phyloP scores from a whole-genome alignment of 2,329 filamentous ascomycete genomes.

The Paraphoma sp. region DNA sequence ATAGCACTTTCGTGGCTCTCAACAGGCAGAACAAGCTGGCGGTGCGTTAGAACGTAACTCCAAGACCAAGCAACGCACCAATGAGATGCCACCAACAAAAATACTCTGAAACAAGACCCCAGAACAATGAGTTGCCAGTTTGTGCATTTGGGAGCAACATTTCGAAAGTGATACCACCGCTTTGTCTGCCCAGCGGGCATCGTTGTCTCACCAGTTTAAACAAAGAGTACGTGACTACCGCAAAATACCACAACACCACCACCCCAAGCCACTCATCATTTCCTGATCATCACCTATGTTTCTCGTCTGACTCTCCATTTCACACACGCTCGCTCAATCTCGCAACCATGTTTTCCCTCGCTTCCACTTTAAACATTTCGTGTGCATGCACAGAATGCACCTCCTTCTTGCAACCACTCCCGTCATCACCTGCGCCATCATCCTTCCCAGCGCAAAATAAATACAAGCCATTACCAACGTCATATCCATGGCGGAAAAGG shows the following conservation, averaged over 20 bases:
- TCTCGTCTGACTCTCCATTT: background rate
- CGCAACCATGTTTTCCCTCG: slow-evolving; percentile 4
- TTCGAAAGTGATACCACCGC: background rate
- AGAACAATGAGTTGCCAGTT: background rate
- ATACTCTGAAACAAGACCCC: background rate
- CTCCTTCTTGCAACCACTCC: slow-evolving; percentile 15
- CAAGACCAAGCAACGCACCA: background rate
- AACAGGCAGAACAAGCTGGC: background rate
- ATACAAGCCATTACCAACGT: background rate
- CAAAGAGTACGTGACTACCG: background rate
- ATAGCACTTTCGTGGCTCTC: too few species aligned
- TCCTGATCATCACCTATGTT: background rate
- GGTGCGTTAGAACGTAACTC: background rate
- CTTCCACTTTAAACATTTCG: slow-evolving; percentile 14
- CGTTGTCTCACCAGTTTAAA: background rate
- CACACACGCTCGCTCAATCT: background rate
- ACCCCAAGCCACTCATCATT: background rate
- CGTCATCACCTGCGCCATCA: slow-evolving; percentile 1
- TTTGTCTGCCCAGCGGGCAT: background rate
- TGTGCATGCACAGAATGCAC: slow-evolving; percentile 21
- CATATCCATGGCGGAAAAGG: background rate
- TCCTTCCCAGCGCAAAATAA: background rate
- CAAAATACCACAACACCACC: background rate
- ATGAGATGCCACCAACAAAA: background rate
- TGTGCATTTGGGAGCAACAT: background rate